Conservation (phyloP, 257 asterid species). For the Prunella vulgaris region DNA sequence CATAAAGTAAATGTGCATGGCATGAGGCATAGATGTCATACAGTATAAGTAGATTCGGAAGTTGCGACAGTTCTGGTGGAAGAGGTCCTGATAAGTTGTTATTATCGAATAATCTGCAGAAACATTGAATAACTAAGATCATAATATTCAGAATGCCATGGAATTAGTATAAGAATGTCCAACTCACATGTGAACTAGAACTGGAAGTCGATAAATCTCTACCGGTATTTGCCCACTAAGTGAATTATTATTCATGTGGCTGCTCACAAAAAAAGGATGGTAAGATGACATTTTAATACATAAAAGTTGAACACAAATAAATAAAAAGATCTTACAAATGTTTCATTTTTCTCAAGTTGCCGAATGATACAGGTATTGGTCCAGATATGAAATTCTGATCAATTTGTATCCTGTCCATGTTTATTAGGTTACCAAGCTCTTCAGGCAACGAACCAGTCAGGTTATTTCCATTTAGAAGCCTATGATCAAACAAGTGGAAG, state of each 20-base stretch:
- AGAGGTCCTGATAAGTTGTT: constrained; percentile 88
- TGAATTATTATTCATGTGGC: constrained; percentile 99
- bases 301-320: neutral
- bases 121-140: constrained; percentile 5
- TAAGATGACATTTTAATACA: neutral
- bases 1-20: no score
- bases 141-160: constrained; percentile 8
- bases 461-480: constrained; percentile 93
- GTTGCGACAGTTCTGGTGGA: constrained; percentile 70
- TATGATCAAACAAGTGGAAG: constrained; percentile 30
- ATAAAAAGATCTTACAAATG: constrained; percentile 59
- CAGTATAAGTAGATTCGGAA: constrained; percentile 67
- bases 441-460: constrained; percentile 90
- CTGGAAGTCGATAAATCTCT: constrained; percentile 75
- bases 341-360: constrained; percentile 53
- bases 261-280: constrained; percentile 36
- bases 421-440: constrained; percentile 79
- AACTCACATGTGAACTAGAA: constrained; percentile 91
- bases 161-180: constrained; percentile 3
- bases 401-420: constrained; percentile 88
- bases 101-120: constrained; percentile 91
- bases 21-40: constrained; percentile 33
- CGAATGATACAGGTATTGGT: constrained; percentile 68
- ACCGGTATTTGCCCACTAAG: constrained; percentile 84
- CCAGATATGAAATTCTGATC: constrained; percentile 91